Conservation (phyloP, 2,329 filamentous ascomycete species). For the Myriosclerotinia curreyana region DNA sequence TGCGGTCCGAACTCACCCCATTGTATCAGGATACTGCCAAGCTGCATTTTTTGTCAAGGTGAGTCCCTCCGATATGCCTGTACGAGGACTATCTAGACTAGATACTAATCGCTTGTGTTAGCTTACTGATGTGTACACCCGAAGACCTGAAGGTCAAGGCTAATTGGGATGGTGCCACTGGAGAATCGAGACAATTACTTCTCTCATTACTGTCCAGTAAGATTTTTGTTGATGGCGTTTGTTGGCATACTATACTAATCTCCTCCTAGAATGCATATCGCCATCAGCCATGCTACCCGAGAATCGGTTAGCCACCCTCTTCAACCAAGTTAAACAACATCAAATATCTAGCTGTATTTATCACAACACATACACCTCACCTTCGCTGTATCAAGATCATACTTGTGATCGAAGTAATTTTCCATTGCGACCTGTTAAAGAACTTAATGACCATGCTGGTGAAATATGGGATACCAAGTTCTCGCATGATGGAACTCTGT, state of each 20-base stretch:
- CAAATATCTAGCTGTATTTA: constrained; percentile 84
- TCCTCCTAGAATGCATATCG: constrained; percentile 72
- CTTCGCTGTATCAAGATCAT: constrained; percentile 88
- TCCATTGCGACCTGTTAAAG: constrained; percentile 66
- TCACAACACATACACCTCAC: constrained; percentile 75
- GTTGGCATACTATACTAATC: constrained; percentile 29
- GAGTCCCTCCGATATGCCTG: constrained; percentile 29
- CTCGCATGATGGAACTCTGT: constrained; percentile 76
- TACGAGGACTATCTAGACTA: constrained; percentile 6
- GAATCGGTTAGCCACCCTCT: constrained; percentile 74
- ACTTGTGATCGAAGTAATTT: constrained; percentile 77
- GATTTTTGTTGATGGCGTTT: constrained; percentile 36
- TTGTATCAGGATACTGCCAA: constrained; percentile 74
- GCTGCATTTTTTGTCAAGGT: constrained; percentile 78
- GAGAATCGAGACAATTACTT: constrained; percentile 68
- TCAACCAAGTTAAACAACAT: constrained; percentile 78
- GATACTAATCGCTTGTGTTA: constrained; percentile 39
- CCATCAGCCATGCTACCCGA: constrained; percentile 97
- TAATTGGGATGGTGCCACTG: constrained; percentile 78
- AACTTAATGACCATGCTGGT: constrained; percentile 69
- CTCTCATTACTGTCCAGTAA: constrained; percentile 81
- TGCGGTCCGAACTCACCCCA: constrained; percentile 84
- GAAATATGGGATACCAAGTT: constrained; percentile 93
- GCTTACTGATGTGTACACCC: constrained; percentile 83
- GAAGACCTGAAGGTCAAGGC: constrained; percentile 75